Percentiles rank a stretch among this genome's conserved stretches.
Conservation (phyloP, 768 basidiomycete species). For the Ephemerocybe angulata region DNA sequence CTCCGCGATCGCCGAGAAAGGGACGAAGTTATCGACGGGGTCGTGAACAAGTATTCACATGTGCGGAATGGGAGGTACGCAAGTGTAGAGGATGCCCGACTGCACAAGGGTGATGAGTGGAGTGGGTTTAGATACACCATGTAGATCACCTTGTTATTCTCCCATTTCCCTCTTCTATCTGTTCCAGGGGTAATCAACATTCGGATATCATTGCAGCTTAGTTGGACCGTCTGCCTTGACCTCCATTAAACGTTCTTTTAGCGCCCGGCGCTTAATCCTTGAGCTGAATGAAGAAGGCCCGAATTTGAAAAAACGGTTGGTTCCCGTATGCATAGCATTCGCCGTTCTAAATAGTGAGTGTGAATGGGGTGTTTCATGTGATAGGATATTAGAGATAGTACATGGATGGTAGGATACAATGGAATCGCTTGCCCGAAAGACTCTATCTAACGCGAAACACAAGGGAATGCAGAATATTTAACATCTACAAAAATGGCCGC, state of each 20-base stretch:
- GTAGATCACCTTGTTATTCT: constrained; percentile 20
- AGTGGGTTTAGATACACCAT: constrained; percentile 71
- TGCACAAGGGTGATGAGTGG: constrained; percentile 67
- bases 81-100: constrained; percentile 54
- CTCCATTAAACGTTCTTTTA: no score
- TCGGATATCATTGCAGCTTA: neutral
- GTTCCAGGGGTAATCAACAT: neutral
- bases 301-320: no score
- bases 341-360: no score
- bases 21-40: constrained; percentile 58
- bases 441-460: neutral
- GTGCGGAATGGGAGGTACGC: constrained; percentile 52
- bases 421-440: neutral
- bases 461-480: constrained; percentile 6
- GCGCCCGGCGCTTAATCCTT: no score
- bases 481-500: constrained; percentile 11
- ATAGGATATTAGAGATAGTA: constrained; percentile 10
- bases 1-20: constrained; percentile 63
- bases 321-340: no score
- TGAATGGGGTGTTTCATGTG: neutral
- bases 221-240: no score
- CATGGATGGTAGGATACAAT: constrained; percentile 8
- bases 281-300: no score
- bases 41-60: constrained; percentile 40
- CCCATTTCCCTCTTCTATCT: neutral